Percentiles rank a stretch among this genome's conserved stretches.
Evolutionary conservation across 208 protist species (phyloP).

Genomic region (Endotrypanum monterogeii): DNA sequence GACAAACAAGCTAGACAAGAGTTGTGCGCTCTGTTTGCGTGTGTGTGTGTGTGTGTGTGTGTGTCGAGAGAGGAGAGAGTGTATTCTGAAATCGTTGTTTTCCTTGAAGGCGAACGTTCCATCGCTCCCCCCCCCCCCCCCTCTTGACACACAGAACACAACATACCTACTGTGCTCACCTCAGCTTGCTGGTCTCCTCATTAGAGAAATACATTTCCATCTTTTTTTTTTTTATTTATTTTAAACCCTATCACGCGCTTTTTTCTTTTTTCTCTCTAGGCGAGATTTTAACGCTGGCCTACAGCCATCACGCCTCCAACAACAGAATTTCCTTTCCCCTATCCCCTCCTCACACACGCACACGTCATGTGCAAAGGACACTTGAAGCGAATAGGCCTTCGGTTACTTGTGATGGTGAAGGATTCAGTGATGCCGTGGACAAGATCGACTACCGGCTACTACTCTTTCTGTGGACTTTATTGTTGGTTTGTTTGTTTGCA

Average conservation of each 20-base stretch:
- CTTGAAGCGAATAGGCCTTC: background rate
- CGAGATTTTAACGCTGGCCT: no score
- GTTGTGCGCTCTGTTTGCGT: background rate
- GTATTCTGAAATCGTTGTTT: background rate
- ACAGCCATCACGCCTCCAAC: no score
- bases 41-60: constrained; percentile 16
- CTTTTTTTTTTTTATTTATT: no score
- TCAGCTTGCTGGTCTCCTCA: no score
- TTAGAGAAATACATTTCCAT: no score
- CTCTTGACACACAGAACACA: no score
- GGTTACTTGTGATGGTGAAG: background rate
- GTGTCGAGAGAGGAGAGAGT: background rate
- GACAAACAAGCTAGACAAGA: constrained; percentile 15
- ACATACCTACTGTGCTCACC: no score
- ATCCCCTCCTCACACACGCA: no score
- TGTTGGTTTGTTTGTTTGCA: background rate
- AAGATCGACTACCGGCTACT: background rate
- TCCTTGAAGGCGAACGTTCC: no score
- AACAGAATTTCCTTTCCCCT: background rate
- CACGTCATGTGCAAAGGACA: background rate
- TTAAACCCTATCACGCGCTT: no score
- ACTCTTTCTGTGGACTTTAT: background rate
- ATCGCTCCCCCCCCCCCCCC: no score
- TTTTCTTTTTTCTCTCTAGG: no score
- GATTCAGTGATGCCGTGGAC: background rate